Conservation (phyloP, 352 stramenopile species). For the Peronospora belbahrii region DNA sequence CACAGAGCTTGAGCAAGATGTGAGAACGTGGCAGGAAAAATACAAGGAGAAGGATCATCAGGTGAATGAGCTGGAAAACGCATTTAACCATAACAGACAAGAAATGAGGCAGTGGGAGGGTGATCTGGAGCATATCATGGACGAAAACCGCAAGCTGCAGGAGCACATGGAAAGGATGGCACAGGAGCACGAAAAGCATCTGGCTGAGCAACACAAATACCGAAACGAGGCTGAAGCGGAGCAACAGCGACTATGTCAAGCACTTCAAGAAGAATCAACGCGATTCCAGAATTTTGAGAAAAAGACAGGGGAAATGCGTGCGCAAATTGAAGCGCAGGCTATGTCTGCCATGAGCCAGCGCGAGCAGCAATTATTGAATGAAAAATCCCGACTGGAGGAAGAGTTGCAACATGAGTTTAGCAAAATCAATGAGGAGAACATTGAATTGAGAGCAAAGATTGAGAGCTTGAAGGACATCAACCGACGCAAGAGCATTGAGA, state of each 20-base stretch:
- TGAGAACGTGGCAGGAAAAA: conserved; percentile 30
- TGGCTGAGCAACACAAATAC: conserved; percentile 36
- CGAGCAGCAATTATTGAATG: conserved; percentile 40
- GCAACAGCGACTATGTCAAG: conserved; percentile 26
- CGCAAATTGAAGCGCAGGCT: conserved; percentile 36
- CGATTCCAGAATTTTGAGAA: conserved; percentile 35
- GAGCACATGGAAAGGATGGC: conserved; percentile 33
- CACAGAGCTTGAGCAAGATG: conserved; percentile 28
- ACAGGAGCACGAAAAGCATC: conserved; percentile 44
- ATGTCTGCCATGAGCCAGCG: conserved; percentile 40
- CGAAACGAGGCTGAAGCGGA: conserved; percentile 33
- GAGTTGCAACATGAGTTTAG: conserved; percentile 28
- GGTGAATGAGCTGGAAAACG: conserved; percentile 25
- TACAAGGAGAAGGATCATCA: conserved; percentile 31
- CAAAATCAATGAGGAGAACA: conserved; percentile 34
- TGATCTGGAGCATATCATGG: conserved; percentile 31
- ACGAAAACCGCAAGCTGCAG: conserved; percentile 39
- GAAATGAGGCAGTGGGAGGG: conserved; percentile 27
- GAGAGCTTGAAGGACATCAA: conserved; percentile 44
- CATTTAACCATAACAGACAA: conserved; percentile 22
- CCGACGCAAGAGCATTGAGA: conserved; percentile 46
- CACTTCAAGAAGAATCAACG: conserved; percentile 31
- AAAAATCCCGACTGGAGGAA: conserved; percentile 37
- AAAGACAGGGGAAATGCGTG: conserved; percentile 29
- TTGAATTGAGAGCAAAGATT: conserved; percentile 34